Evolutionary conservation across 2,329 filamentous ascomycete genomes (phyloP), one percentile per base, ranked within the genome.

Genomic region (Aureobasidium namibiae): DNA sequence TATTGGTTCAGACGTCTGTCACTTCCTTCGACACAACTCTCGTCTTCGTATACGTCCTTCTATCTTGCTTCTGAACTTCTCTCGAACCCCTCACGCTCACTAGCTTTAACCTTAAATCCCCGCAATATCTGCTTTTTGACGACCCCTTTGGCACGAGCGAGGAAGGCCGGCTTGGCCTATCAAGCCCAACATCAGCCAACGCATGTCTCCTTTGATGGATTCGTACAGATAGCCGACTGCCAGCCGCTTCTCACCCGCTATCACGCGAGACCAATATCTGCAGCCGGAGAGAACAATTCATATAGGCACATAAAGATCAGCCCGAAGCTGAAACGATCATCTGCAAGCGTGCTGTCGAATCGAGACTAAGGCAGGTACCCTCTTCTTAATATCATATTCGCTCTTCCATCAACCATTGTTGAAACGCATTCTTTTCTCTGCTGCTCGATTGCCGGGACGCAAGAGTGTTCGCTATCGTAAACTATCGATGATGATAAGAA

Each of bases 331-430:
- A 56, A 56, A 44, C 52, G 18, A 36, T 24, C 39, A 56, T 56
- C 38, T 45, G 52, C 52, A 45, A 18, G n/a, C 16, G 26, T 45
- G 52, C 52, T 31, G 39, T 56, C 39, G 38, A 36, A 21, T 24
- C 29, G 10, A 48, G 18, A 34, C 39, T 56, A 56, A 56, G 52
- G 52, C 52, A 56, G 52, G 52, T 56, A 56, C 52, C 52, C 38
- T 18, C 21, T n/a, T 39, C 14, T 39, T 21, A 13, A 23, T 24
- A n/a, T 21, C 34, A 23, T 18, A 23, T 52, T 21, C n/a, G 23
- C 34, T 39, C 34, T 29, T 11, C 13, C n/a, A 49, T n/a, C 23
- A 26, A 26, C 18, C 24, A 29, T 4, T 49, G 8, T 21, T 36
- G 36, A 18, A 23, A 11, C 11, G n/a, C n/a, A n/a, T n/a, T 24